These are phyloP conservation scores for Periconia digitata DNA, from an alignment of 2,329 filamentous ascomycete species.

Conservation along the genomic window DNA sequence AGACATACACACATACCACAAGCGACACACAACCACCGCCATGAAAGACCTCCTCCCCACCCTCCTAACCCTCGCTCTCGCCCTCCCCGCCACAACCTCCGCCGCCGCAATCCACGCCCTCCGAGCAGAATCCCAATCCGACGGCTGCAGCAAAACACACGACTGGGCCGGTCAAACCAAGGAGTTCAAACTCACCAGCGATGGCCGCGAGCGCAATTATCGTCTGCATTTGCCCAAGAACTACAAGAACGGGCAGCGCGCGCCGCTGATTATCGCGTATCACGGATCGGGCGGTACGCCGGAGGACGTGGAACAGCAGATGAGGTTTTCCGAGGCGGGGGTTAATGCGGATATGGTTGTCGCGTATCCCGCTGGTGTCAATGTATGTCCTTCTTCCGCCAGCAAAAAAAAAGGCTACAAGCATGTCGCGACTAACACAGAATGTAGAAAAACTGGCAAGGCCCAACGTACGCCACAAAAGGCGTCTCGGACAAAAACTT, in stretches of 20 bases:
- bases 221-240: background rate
- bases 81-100: no score
- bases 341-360: slow-evolving; percentile 1
- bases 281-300: slow-evolving; percentile 2
- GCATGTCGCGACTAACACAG: no score
- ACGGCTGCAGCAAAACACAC: background rate
- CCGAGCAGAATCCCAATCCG: no score
- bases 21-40: no score
- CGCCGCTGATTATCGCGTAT: slow-evolving; percentile 2
- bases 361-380: slow-evolving; percentile 4
- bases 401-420: background rate
- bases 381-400: background rate
- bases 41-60: no score
- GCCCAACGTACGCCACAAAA: slow-evolving; percentile 1
- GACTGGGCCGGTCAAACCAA: background rate
- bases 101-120: no score
- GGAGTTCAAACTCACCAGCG: background rate
- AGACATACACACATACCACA: no score
- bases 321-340: background rate
- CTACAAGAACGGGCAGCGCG: background rate
- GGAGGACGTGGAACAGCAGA: slow-evolving; percentile 1
- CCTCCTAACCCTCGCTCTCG: no score
- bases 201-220: background rate
- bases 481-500: slow-evolving; percentile 3
- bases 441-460: slow-evolving; percentile 2